phyloP scores from a whole-genome alignment of 148 eudicot species.

The Persicaria maculosa region DNA sequence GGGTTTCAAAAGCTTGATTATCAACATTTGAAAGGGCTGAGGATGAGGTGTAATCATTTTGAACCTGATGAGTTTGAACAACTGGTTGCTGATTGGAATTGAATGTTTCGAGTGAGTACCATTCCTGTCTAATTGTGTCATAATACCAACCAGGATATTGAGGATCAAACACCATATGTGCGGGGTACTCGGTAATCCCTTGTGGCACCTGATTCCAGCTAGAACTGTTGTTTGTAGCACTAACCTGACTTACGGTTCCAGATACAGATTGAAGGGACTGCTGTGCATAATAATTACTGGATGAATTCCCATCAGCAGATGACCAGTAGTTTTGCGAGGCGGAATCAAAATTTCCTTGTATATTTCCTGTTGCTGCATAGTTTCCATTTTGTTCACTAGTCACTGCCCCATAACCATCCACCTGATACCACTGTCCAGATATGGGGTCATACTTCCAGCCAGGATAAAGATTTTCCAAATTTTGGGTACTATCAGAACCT shows the following conservation, averaged over 20 bases:
- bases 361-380: slow-evolving; percentile 13
- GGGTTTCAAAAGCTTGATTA: slow-evolving; percentile 23
- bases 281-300: slow-evolving; percentile 50
- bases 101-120: slow-evolving; percentile 61
- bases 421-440: slow-evolving; percentile 88
- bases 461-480: slow-evolving; percentile 76
- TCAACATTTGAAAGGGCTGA: slow-evolving; percentile 27
- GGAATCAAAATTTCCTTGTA: slow-evolving; percentile 26
- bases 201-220: slow-evolving; percentile 49
- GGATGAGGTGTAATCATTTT: slow-evolving; percentile 34
- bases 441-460: slow-evolving; percentile 80
- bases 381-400: slow-evolving; percentile 21
- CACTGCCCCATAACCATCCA: slow-evolving; percentile 43
- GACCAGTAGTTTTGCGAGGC: slow-evolving; percentile 25
- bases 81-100: slow-evolving; percentile 34
- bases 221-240: slow-evolving; percentile 35
- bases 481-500: slow-evolving; percentile 43
- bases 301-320: slow-evolving; percentile 33
- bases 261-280: slow-evolving; percentile 42
- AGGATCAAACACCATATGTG: slow-evolving; percentile 76
- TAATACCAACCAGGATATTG: slow-evolving; percentile 96
- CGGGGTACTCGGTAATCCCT: slow-evolving; percentile 48
- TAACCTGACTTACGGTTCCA: slow-evolving; percentile 44
- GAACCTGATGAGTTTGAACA: slow-evolving; percentile 35
- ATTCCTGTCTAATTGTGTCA: slow-evolving; percentile 58